Base-by-base conservation (phyloP, 768 basidiomycete species). In the Cystobasidium ongulense region DNA sequence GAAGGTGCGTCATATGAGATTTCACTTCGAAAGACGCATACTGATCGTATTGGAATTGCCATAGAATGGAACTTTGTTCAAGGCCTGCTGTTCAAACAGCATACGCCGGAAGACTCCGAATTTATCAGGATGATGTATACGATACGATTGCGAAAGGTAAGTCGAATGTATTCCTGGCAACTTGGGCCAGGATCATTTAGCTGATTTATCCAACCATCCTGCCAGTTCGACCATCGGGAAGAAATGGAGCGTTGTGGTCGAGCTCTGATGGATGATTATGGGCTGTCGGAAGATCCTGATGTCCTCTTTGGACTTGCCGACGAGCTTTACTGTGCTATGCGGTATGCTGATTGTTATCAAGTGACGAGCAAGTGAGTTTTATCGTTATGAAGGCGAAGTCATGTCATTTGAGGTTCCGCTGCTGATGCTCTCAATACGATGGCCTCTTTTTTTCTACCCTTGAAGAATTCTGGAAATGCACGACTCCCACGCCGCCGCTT, bases 41-140 rank as follows among this genome's bases (percentile, higher is more conserved):
- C 33, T 41, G 63, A 43, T 17, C 27, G 15, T 18, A 2, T 7
- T 35, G 21, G 2, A 18, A 2, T 65, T 2, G 5, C 63, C 7
- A 1, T 77, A 97, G 96, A 99, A 81, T 98, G 96, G 96, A 90
- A 94, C 74, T 95, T 98, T 76, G 86, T 99, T 1, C 89, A 91
- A 80, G 85, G 86, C 18, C 85, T 99, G 13, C 85, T 89, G 1
- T 98, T 92, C 78, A 83, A 84, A 38, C 86, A 89, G 43, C 95
- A 98, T 80, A 88, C 87, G 0, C 88, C 88, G 1, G 88, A 92
- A 75, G 93, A 96, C 75, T 91, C 92, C 0, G 87, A 90, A 46
- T 96, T 99, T 79, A 88, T 99, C 31, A 87, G 89, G 74, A 85
- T 97, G 73, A 92, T 98, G 75, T 99, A 99, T 78, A 91, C 89